Evolutionary conservation across 129 eudicot genomes (phyloP), one percentile per base, ranked within the genome.

Genomic region (Saussurea involucrata): DNA sequence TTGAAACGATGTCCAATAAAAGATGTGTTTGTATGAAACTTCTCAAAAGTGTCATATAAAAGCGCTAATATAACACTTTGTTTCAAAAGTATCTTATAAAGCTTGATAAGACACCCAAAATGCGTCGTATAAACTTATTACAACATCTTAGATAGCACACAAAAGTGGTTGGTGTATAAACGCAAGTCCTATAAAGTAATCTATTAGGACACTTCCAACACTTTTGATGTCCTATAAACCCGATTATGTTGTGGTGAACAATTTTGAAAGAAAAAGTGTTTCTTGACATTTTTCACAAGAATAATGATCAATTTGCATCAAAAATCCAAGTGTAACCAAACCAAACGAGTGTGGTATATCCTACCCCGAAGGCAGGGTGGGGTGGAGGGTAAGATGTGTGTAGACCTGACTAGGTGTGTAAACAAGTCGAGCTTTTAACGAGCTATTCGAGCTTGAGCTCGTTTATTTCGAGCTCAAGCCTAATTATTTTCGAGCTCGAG

Each of bases 261-360:
- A 69, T 57, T 77, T 32, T 78, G 57, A 10, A 10, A 60, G 17
- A 74, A 33, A 74, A 21, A 11, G 29, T 29, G 20, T 1, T 6
- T 57, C 53, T 57, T 73, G 32, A 20, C 46, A 53, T 72, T 29
- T 29, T 55, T 10, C n/a, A 10, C 40, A 61, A 13, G 24, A 65
- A 28, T 29, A 36, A 37, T 72, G 83, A 68, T 8, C 57, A 64
- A 34, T 44, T 24, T 31, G 49, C 74, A 68, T 69, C 55, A 53
- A 68, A 53, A 28, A 17, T 17, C 53, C 53, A 42, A 8, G 44
- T 10, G 44, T 37, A 37, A 8, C 44, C 44, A 37, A 37, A 37
- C 13, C 15, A 40, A 40, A 40, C 49, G 42, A 6, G 42, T 11
- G 11, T 1, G 42, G 2, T 34, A 34, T 8, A 31, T 3, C 6